These are phyloP conservation scores for Sporothrix dimorphospora DNA, from an alignment of 2,329 filamentous ascomycete species.

Conservation along the genomic window DNA sequence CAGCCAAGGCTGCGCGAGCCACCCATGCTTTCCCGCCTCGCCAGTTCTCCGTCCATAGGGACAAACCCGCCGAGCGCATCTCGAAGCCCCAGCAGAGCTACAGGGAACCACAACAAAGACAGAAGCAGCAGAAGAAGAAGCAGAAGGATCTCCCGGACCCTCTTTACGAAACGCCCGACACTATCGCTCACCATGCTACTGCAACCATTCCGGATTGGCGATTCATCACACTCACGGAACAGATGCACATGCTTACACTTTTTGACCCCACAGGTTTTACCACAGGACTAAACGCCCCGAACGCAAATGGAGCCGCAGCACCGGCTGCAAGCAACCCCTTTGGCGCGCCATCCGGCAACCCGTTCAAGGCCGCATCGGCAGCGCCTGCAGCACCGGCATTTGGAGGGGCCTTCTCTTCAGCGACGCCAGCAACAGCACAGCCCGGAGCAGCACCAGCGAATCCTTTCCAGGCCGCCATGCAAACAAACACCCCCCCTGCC, in stretches of 20 bases:
- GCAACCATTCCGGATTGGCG: not conserved
- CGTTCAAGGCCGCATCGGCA: slow-evolving; percentile 15
- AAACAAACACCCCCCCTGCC: not conserved
- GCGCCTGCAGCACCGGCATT: slow-evolving; percentile 5
- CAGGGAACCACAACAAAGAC: not conserved
- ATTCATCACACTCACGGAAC: not conserved
- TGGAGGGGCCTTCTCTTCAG: not conserved
- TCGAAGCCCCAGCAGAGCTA: not conserved
- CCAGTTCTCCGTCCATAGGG: not conserved
- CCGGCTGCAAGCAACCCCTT: slow-evolving; percentile 22
- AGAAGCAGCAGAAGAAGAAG: not conserved
- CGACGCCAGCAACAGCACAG: not conserved
- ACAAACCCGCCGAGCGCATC: not conserved
- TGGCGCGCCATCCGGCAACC: slow-evolving; percentile 14
- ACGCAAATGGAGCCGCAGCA: not conserved
- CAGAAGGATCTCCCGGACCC: not conserved
- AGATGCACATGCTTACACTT: slow-evolving; percentile 23
- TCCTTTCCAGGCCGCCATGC: slow-evolving; percentile 25
- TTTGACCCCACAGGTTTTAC: slow-evolving; percentile 16
- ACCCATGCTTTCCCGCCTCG: not conserved
- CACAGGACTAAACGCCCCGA: not conserved
- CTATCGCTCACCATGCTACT: not conserved
- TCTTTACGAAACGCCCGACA: not conserved
- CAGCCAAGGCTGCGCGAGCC: not conserved
- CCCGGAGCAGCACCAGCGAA: slow-evolving; percentile 10